These are phyloP conservation scores for Vitellaria paradoxa DNA, from an alignment of 179 eudicot species.

Conservation along the genomic window DNA sequence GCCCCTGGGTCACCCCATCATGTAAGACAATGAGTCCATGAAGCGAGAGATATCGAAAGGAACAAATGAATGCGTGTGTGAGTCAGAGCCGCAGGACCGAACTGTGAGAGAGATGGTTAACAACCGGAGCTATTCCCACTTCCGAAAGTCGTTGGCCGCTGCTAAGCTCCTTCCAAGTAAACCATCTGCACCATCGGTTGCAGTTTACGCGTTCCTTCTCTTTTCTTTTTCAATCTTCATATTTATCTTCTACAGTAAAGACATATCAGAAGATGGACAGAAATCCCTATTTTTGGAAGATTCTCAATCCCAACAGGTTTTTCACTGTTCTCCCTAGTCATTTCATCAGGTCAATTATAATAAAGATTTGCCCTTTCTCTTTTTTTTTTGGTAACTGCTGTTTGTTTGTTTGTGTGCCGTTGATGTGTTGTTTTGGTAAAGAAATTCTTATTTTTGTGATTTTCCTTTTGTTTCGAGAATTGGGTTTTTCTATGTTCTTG, in stretches of 20 bases:
- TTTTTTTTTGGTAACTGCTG: not conserved
- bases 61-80: too few relatives aligned
- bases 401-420: not conserved
- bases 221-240: slow-evolving; percentile 52
- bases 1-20: too few relatives aligned
- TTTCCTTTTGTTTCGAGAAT: not conserved
- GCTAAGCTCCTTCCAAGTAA: slow-evolving; percentile 19
- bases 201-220: slow-evolving; percentile 43
- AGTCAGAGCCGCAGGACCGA: too few relatives aligned
- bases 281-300: slow-evolving; percentile 21
- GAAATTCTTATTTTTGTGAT: not conserved
- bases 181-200: slow-evolving; percentile 35
- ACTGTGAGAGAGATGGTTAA: slow-evolving; percentile 8
- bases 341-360: not conserved
- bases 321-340: not conserved
- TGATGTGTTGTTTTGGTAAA: not conserved
- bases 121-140: slow-evolving; percentile 1
- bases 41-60: too few relatives aligned
- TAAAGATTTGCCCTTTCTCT: not conserved
- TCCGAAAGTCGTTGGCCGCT: not conserved
- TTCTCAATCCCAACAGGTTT: slow-evolving; percentile 36
- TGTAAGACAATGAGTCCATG: too few relatives aligned
- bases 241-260: slow-evolving; percentile 49
- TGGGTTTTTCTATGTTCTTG: not conserved
- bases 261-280: slow-evolving; percentile 47